Evolutionary conservation across 805 yeast genomes (phyloP), one percentile per base, ranked within the genome.

Genomic region (Vanderwaltozyma verrucispora): DNA sequence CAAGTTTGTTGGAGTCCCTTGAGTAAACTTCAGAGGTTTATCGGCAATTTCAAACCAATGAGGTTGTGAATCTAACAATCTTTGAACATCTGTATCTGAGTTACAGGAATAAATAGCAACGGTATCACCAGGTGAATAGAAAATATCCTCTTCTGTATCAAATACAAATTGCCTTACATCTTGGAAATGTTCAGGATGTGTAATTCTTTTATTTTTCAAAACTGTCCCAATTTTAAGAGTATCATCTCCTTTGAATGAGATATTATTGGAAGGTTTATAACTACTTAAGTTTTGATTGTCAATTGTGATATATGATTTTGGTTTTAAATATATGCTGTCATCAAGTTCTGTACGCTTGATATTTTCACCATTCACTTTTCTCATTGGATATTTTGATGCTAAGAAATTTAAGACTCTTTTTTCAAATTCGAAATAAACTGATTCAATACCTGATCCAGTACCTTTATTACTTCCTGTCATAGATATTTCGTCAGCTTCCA

Each of bases 401-500:
- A 72, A 41, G 17, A 51, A 59, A 19, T 54, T 55, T 1, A 79
- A 30, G 11, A 81, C 53, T 11, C 62, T 54, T 7, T 60, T 55
- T 45, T 80, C 80, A 87, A 92, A 89, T 46, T 79, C 87, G 17
- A 74, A 67, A 57, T 76, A 88, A 46, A 69, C 82, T 0, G 79
- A 78, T 47, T 89, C 96, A 11, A 72, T 57, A 8, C 79, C 72
- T 10, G 51, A 37, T 12, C 63, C 63, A 7, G 56, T 50, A 13
- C 46, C 51, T 14, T 47, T 53, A 34, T 59, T 60, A 41, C 61
- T 55, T 0, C 92, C 89, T 36, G 80, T 85, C 1, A 83, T 64
- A 9, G 83, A 72, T 59, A 73, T 76, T 46, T 92, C 97, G 60
- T 92, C 96, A 17, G 92, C 85, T 49, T 92, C 98, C 25, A 87